Evolutionary conservation across 179 eudicot species (phyloP), one percentile per base, ranked within the genome.

Genomic region (Drosera spatulata): DNA sequence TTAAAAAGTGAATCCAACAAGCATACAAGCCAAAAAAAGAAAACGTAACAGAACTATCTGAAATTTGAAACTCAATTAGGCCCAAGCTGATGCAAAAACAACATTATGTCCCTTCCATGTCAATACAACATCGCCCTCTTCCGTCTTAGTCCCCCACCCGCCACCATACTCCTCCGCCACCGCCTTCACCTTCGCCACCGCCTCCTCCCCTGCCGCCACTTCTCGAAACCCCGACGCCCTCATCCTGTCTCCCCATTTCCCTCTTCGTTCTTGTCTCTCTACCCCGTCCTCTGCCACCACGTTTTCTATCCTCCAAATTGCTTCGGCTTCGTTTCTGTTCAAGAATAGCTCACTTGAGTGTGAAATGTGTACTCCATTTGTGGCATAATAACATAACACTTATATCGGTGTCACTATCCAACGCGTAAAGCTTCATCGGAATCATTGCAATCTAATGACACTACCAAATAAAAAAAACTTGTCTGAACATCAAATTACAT

Each of bases 21-120:
- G 33, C 33, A 22, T 22, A 22, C 1, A 22, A 22, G 33, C 33
- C 33, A 22, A 22, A 22, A 22, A 1, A 22, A 22, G 33, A 22
- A 22, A 22, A 22, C 33, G 33, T 22, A 22, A 22, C 33, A 22
- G 33, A 22, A 22, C 33, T 22, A 22, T 22, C 33, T 22, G 33
- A 22, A 22, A 22, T 22, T 22, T 22, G 33, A 22, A 22, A 22
- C 33, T 22, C 33, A 75, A 69, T 53, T 37, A 56, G 95, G 85
- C 47, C 88, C 95, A 93, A 70, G 82, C 88, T 55, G 85, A 75
- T 59, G 96, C 99, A 80, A 93, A 93, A 22, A 83, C 93, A 55
- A 84, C 96, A 81, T 84, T 86, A 53, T 93, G 96, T 0, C 99
- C 99, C 75, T 93, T 93, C 96, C 99, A 93, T 5, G 95, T 93